A percentile compares a stretch with the other conserved stretches of the same genome.
These are phyloP conservation scores for Calophaca sinica DNA, from an alignment of 306 rosid genomes.

Conservation along the genomic window DNA sequence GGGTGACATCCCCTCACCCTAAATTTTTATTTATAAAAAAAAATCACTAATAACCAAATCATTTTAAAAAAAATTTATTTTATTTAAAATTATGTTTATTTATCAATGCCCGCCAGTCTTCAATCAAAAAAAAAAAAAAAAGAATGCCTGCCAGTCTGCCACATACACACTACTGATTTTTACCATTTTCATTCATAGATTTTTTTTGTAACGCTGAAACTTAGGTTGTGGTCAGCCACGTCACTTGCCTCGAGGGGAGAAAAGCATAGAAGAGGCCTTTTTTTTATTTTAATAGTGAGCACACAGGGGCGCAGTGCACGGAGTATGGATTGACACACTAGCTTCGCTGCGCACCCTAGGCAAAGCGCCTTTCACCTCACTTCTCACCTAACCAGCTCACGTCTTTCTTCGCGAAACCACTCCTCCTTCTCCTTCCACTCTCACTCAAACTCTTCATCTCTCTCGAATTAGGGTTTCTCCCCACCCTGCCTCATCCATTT, in stretches of 20 bases:
- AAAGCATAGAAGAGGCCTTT: not conserved
- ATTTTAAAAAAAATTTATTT: too few species aligned
- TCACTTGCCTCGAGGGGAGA: not conserved
- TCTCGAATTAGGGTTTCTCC: constrained; percentile 41
- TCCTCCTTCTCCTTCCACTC: not conserved
- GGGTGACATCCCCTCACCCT: too few species aligned
- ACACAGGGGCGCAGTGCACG: constrained; percentile 47
- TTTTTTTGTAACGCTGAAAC: not conserved
- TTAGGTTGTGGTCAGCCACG: not conserved
- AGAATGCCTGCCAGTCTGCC: too few species aligned
- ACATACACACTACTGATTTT: too few species aligned
- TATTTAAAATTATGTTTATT: too few species aligned
- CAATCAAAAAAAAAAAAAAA: too few species aligned
- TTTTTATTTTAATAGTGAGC: not conserved
- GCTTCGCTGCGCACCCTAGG: constrained; percentile 26
- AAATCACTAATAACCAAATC: too few species aligned
- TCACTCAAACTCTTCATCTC: not conserved
- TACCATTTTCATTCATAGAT: too few species aligned
- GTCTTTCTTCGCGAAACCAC: constrained; percentile 4
- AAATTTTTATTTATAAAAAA: too few species aligned
- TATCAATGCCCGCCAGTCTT: too few species aligned
- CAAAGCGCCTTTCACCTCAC: constrained; percentile 16
- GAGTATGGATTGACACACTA: constrained; percentile 7
- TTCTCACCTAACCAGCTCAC: not conserved
- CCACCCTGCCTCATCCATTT: not conserved